A percentile compares a stretch with the other conserved stretches of the same genome.
These are phyloP conservation scores for Suhomyces sp. DNA, from an alignment of 805 yeast genomes.

Conservation along the genomic window DNA sequence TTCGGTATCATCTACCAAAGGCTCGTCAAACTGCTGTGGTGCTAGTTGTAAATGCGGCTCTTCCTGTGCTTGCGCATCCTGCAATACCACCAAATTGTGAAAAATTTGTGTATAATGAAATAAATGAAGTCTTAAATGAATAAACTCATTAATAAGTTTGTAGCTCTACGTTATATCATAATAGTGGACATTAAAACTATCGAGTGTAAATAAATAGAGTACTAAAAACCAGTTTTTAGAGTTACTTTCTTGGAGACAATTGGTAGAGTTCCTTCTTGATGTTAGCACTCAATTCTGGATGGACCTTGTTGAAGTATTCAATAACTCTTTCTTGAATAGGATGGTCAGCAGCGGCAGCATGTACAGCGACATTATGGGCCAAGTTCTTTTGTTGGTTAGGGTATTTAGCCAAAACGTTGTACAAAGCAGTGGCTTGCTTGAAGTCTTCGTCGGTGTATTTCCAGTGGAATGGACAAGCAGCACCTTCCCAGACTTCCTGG, in stretches of 20 bases:
- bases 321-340: constrained; percentile 76
- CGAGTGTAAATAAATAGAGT: background rate
- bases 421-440: constrained; percentile 72
- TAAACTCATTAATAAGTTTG: background rate
- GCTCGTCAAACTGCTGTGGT: constrained; percentile 32
- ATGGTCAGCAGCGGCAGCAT: constrained; percentile 65
- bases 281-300: constrained; percentile 61
- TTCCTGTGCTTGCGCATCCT: constrained; percentile 37
- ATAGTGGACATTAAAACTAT: background rate
- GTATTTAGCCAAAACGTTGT: constrained; percentile 72
- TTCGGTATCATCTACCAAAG: constrained; percentile 9
- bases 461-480: constrained; percentile 89
- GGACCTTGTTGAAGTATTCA: constrained; percentile 72
- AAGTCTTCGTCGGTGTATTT: constrained; percentile 69
- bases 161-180: background rate
- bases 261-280: constrained; percentile 63
- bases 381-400: constrained; percentile 82
- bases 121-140: background rate
- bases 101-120: background rate
- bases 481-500: constrained; percentile 80
- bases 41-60: constrained; percentile 43
- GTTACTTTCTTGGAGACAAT: constrained; percentile 46
- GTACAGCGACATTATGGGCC: constrained; percentile 80
- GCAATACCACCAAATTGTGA: constrained; percentile 42
- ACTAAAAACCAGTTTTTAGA: constrained; percentile 2